phyloP scores from a whole-genome alignment of 352 stramenopile species.

The Phytophthora niederhauseri region DNA sequence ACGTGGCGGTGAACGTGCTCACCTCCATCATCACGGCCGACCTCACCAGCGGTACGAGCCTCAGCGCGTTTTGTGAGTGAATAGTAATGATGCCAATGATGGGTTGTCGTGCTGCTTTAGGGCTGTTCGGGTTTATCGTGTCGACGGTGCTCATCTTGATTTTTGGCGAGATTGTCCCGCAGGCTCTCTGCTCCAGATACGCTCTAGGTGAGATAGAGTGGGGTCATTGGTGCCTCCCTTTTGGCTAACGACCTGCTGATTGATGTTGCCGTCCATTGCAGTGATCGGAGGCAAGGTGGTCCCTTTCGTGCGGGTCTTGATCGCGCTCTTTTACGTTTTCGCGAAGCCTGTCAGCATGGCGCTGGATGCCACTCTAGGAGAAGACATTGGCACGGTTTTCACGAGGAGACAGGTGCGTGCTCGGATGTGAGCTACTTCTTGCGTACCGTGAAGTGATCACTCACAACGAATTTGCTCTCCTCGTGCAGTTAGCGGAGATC shows the following conservation, averaged over 20 bases:
- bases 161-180: conserved; percentile 95
- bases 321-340: conserved; percentile 94
- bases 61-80: neutral
- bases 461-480: neutral
- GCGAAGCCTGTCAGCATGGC: conserved; percentile 93
- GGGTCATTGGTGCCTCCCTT: conserved; percentile 2
- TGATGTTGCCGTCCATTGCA: conserved; percentile 16
- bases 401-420: conserved; percentile 71
- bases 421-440: neutral
- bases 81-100: neutral
- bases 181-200: conserved; percentile 95
- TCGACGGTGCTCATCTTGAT: conserved; percentile 97
- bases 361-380: conserved; percentile 92
- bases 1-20: conserved; percentile 97
- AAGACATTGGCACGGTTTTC: conserved; percentile 97
- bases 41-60: conserved; percentile 63
- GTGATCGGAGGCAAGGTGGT: conserved; percentile 79
- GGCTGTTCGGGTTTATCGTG: conserved; percentile 92
- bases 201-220: conserved; percentile 77
- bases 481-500: conserved; percentile 93
- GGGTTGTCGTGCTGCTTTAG: conserved; percentile 4
- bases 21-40: conserved; percentile 98
- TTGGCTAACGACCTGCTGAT: neutral
- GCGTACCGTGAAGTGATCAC: neutral
- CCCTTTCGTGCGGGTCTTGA: conserved; percentile 94